phyloP scores from a whole-genome alignment of 139 green algal species.

The Edaphochlamys debaryana region DNA sequence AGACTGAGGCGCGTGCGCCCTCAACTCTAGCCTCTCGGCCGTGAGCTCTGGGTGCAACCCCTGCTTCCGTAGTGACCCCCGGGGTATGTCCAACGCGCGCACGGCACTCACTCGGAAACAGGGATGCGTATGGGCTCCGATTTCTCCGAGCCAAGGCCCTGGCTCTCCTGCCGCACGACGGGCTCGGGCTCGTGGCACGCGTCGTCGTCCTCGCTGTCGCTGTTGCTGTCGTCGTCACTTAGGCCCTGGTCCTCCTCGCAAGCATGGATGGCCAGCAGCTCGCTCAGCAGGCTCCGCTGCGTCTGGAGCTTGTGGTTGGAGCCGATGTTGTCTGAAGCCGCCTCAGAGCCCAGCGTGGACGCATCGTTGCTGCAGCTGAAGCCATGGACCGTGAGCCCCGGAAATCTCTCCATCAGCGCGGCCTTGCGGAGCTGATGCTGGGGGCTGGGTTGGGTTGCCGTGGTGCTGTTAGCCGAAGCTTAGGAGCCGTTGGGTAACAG shows the following conservation, averaged over 20 bases:
- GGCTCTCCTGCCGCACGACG: background rate
- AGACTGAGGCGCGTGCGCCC: background rate
- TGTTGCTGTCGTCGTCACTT: background rate
- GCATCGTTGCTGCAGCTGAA: conserved; percentile 13
- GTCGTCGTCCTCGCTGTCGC: background rate
- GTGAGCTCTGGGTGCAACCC: too few species aligned
- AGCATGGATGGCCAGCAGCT: conserved; percentile 3
- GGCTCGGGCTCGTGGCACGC: background rate
- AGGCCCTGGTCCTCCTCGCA: background rate
- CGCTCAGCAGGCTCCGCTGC: conserved; percentile 1
- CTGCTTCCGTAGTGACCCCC: background rate
- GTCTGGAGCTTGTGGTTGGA: conserved; percentile 9
- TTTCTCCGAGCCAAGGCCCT: background rate
- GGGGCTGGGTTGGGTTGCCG: background rate
- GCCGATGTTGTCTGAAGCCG: background rate
- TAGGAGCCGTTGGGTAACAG: background rate
- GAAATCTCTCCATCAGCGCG: background rate
- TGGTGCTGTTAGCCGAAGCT: too few species aligned
- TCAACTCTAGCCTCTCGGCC: background rate
- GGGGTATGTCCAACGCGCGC: too few species aligned
- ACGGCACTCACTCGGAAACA: background rate
- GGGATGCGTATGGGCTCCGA: background rate
- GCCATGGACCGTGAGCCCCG: background rate
- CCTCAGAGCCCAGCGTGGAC: too few species aligned
- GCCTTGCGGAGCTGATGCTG: background rate